Evolutionary conservation across 2,329 filamentous ascomycete genomes (phyloP), one percentile per base, ranked within the genome.

Genomic region (Aureobasidium lini): DNA sequence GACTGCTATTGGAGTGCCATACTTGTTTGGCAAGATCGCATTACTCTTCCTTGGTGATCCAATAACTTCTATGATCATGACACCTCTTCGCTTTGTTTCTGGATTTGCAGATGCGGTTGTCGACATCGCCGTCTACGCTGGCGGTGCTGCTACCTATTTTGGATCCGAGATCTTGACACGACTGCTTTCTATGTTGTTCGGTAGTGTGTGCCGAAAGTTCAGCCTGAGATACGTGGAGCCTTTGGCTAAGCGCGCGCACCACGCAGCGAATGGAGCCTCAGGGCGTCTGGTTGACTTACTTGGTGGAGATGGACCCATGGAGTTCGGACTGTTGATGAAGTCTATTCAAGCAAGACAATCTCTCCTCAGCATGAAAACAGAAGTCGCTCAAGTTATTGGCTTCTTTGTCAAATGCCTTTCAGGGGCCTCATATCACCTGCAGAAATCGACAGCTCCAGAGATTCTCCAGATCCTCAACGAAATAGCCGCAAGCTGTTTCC

Each of bases 1-100:
- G 56, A 77, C 88, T 61, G 93, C 91, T 54, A 84, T 97, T 46
- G 96, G 94, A 76, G 76, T 96, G 54, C 94, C 94, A 0, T 99
- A 97, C 74, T 87, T 96, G 59, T 86, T 91, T 69, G 94, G 94
- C 13, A 92, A 95, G 64, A 78, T 95, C 29, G 85, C 89, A 4
- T 79, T 97, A 44, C 86, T 93, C 70, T 78, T 92, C 52, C 71
- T 93, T 28, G 90, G 89, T 11, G 90, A 91, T 64, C 93, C 93
- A 2, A 76, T 90, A 39, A 77, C 80, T n/a, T 76, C 85, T 32
- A 70, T 84, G 53, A 69, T 88, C 62, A 84, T 84, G 70, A 81
- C 90, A 13, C 85, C 93, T 4, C 76, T 95, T 23, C 84, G 84
- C 49, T 79, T 91, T 42, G 70, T 91, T 9, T 89, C 92, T 44